phyloP scores from a whole-genome alignment of 2,329 filamentous ascomycete species.

The Parastagonospora nodorum region DNA sequence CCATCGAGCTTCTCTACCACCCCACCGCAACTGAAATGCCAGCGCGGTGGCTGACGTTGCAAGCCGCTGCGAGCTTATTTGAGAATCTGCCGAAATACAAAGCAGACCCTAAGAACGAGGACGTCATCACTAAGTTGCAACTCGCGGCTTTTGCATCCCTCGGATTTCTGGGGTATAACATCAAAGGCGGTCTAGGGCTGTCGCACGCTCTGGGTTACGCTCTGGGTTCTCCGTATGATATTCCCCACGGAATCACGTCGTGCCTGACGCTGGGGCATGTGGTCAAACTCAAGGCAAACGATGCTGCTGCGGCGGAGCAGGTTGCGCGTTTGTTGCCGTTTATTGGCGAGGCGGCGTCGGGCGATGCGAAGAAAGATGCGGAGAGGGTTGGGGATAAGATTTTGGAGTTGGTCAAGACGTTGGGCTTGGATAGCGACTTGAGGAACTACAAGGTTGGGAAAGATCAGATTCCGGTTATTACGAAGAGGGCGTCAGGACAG shows the following conservation, averaged over 20 bases:
- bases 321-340: slow-evolving; percentile 53
- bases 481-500: slow-evolving; percentile 50
- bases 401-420: slow-evolving; percentile 48
- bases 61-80: slow-evolving; percentile 55
- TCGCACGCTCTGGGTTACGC: slow-evolving; percentile 57
- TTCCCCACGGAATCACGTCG: slow-evolving; percentile 62
- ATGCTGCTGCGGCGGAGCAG: slow-evolving; percentile 52
- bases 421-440: slow-evolving; percentile 54
- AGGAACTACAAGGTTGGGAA: slow-evolving; percentile 51
- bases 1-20: slow-evolving; percentile 60
- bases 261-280: slow-evolving; percentile 61
- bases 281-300: slow-evolving; percentile 57
- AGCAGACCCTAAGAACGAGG: slow-evolving; percentile 51
- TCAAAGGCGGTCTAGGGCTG: slow-evolving; percentile 58
- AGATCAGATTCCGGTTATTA: slow-evolving; percentile 51
- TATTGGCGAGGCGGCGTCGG: slow-evolving; percentile 46
- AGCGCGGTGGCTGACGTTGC: slow-evolving; percentile 51
- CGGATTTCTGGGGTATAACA: slow-evolving; percentile 56
- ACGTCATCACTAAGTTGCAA: slow-evolving; percentile 57
- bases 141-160: slow-evolving; percentile 59
- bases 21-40: slow-evolving; percentile 58
- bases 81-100: slow-evolving; percentile 55
- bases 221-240: slow-evolving; percentile 59
- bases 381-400: slow-evolving; percentile 52
- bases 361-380: slow-evolving; percentile 51